Conservation (phyloP, 2,329 filamentous ascomycete species). For the Cladosporium sphaerospermum region DNA sequence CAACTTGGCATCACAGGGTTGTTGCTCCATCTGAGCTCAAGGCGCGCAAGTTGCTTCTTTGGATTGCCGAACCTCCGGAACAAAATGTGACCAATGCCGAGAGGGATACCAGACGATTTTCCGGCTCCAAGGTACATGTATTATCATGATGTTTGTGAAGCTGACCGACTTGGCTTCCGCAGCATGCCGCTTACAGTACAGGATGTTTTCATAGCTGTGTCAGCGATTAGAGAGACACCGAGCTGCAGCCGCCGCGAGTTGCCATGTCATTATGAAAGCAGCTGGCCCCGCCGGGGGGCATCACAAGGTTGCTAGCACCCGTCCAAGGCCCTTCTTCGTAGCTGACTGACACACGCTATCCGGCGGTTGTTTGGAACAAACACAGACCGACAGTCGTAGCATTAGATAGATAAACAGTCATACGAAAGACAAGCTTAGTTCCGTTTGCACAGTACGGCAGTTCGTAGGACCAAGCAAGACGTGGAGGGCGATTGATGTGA, state of each 20-base stretch:
- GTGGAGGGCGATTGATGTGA: neutral
- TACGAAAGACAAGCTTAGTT: neutral
- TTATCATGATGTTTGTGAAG: no score
- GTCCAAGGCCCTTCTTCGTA: neutral
- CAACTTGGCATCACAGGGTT: no score
- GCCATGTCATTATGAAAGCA: conserved; percentile 5
- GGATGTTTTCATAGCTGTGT: conserved; percentile 3
- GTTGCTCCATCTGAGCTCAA: no score
- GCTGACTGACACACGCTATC: neutral
- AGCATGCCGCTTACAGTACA: neutral
- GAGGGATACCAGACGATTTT: no score
- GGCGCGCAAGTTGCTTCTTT: no score
- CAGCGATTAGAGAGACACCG: conserved; percentile 10
- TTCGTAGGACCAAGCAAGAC: neutral
- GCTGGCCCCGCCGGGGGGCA: neutral
- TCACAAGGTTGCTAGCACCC: conserved; percentile 1
- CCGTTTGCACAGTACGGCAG: no score
- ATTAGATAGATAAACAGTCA: neutral
- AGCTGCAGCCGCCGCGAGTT: conserved; percentile 7
- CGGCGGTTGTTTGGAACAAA: no score
- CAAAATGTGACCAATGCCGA: no score
- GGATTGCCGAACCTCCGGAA: no score
- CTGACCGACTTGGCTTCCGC: neutral
- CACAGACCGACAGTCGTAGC: neutral
- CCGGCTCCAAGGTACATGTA: no score